Evolutionary conservation across 768 basidiomycete species (phyloP).

Genomic region (Suillus fuscotomentosus): DNA sequence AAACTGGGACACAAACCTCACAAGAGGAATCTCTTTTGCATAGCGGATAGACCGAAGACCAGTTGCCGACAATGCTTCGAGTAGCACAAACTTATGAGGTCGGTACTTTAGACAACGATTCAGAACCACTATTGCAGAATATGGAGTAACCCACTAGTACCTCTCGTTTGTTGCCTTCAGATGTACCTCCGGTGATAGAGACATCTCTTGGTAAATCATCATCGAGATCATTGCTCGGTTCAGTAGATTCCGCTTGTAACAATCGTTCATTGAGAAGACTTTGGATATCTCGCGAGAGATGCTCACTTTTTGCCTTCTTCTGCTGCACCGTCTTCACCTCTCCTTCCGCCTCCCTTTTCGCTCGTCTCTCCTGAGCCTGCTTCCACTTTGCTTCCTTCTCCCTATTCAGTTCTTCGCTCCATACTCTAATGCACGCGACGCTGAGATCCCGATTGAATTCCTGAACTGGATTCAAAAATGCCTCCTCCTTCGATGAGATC

Average conservation of each 20-base stretch:
- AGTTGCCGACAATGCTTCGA: conserved; percentile 95
- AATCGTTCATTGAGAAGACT: not conserved
- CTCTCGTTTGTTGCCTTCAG: conserved; percentile 18
- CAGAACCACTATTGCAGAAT: conserved; percentile 6
- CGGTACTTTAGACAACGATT: conserved; percentile 38
- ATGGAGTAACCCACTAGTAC: conserved; percentile 15
- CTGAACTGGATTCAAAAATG: conserved; percentile 96
- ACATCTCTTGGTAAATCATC: not conserved
- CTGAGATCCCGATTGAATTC: conserved; percentile 97
- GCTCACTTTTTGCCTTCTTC: conserved; percentile 48
- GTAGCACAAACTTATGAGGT: conserved; percentile 68
- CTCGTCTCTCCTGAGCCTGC: conserved; percentile 48
- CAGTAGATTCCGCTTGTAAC: not conserved
- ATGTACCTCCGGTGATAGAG: not conserved
- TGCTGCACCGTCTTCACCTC: conserved; percentile 15
- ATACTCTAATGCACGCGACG: conserved; percentile 85
- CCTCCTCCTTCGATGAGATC: conserved; percentile 65
- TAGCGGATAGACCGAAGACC: conserved; percentile 96
- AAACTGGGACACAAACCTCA: conserved; percentile 56
- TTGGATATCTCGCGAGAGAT: not conserved
- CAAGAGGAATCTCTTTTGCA: conserved; percentile 91
- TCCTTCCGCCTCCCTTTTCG: conserved; percentile 23
- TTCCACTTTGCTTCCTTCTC: conserved; percentile 64
- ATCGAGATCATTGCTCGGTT: not conserved
- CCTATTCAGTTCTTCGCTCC: conserved; percentile 73